Percentiles rank a stretch among this genome's conserved stretches.
Evolutionary conservation across 495 filamentous ascomycete genomes (phyloP).

Genomic region (Cercophora newfieldiana): DNA sequence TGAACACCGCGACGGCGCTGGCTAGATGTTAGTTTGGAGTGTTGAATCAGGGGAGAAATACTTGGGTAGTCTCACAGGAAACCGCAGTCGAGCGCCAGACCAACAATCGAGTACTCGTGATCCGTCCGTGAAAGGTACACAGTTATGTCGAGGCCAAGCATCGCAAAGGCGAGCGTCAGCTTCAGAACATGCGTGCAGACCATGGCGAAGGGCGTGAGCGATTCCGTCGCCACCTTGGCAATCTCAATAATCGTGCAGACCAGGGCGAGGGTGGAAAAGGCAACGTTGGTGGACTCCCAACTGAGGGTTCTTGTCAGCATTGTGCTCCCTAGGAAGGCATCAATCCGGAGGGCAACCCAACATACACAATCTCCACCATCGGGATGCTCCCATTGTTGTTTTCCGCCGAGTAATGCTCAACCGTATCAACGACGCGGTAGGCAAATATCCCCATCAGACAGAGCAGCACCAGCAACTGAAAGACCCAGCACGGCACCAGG

Average conservation of each 20-base stretch:
- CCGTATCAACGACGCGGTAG: conserved; percentile 46
- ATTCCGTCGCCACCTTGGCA: conserved; percentile 42
- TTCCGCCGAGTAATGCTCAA: conserved; percentile 39
- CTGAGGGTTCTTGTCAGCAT: conserved; percentile 23
- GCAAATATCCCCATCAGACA: conserved; percentile 50
- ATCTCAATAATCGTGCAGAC: conserved; percentile 44
- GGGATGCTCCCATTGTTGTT: conserved; percentile 37
- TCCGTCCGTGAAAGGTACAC: conserved; percentile 40
- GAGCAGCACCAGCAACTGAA: conserved; percentile 41
- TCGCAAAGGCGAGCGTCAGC: conserved; percentile 39
- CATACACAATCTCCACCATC: conserved; percentile 51
- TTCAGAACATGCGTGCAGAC: conserved; percentile 48
- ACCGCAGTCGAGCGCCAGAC: conserved; percentile 42
- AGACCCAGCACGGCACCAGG: conserved; percentile 42
- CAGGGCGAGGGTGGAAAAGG: conserved; percentile 43
- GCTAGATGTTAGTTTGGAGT: background rate
- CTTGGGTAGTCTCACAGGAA: conserved; percentile 38
- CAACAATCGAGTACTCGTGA: conserved; percentile 44
- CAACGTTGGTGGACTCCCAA: conserved; percentile 49
- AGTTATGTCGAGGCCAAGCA: conserved; percentile 48
- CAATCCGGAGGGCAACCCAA: conserved; percentile 1
- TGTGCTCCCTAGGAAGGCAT: background rate
- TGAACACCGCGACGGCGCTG: conserved; percentile 36
- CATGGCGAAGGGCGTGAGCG: conserved; percentile 47
- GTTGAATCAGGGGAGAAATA: background rate